These are phyloP conservation scores for Metschnikowia similis DNA, from an alignment of 805 yeast genomes.

Conservation along the genomic window DNA sequence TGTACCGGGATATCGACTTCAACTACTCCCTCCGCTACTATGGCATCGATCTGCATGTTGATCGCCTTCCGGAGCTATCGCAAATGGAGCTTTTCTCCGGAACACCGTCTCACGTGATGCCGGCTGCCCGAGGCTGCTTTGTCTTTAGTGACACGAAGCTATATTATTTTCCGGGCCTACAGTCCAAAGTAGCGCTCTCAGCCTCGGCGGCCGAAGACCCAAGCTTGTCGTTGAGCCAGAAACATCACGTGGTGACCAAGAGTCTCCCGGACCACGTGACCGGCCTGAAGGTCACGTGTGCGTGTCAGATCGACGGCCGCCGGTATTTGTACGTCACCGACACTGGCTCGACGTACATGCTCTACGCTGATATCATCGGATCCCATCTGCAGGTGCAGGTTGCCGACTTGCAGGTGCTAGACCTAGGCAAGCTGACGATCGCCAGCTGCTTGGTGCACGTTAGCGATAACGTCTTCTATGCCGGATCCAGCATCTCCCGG, in stretches of 20 bases:
- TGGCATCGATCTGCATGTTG: slow-evolving; percentile 9
- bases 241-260: slow-evolving; percentile 8
- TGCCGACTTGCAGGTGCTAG: slow-evolving; percentile 18
- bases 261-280: slow-evolving; percentile 1
- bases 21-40: slow-evolving; percentile 30
- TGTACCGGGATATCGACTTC: slow-evolving; percentile 33
- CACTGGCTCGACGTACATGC: slow-evolving; percentile 26
- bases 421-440: slow-evolving; percentile 28
- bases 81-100: slow-evolving; percentile 29
- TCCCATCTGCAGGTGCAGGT: slow-evolving; percentile 2
- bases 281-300: slow-evolving; percentile 10
- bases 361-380: slow-evolving; percentile 15
- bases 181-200: background rate
- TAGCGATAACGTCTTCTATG: slow-evolving; percentile 24
- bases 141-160: slow-evolving; percentile 23
- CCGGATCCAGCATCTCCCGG: slow-evolving; percentile 26
- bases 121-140: slow-evolving; percentile 25
- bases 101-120: slow-evolving; percentile 26
- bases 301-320: slow-evolving; percentile 23
- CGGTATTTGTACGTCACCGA: slow-evolving; percentile 26
- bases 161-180: slow-evolving; percentile 24
- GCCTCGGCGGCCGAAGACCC: slow-evolving; percentile 6
- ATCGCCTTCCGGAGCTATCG: slow-evolving; percentile 9
- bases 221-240: slow-evolving; percentile 4
- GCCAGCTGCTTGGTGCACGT: slow-evolving; percentile 27